phyloP scores from a whole-genome alignment of 768 basidiomycete species.

The Hericium alpestre region DNA sequence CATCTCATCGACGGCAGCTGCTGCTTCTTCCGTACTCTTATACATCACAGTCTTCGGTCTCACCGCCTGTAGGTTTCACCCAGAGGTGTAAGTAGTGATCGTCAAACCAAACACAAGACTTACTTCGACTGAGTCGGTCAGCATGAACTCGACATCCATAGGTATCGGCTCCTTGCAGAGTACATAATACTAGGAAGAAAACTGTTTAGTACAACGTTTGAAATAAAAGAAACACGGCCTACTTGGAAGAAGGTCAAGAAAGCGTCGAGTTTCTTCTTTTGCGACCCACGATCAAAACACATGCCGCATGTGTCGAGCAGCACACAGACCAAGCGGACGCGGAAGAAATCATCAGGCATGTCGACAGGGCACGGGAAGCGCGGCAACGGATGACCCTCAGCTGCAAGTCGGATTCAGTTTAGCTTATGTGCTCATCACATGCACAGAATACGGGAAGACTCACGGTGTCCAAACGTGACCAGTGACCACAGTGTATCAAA shows the following conservation, averaged over 20 bases:
- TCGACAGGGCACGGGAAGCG: slow-evolving; percentile 67
- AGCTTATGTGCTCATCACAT: not conserved
- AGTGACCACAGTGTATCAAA: slow-evolving; percentile 93
- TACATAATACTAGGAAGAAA: slow-evolving; percentile 54
- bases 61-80: slow-evolving; percentile 45
- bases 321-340: slow-evolving; percentile 82
- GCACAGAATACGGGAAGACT: slow-evolving; percentile 23
- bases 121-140: slow-evolving; percentile 89
- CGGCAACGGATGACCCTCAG: slow-evolving; percentile 82
- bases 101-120: slow-evolving; percentile 5
- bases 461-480: slow-evolving; percentile 92
- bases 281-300: slow-evolving; percentile 92
- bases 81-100: slow-evolving; percentile 1
- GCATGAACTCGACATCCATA: slow-evolving; percentile 98
- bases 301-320: slow-evolving; percentile 93
- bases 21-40: slow-evolving; percentile 80
- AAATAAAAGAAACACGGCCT: slow-evolving; percentile 4
- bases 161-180: slow-evolving; percentile 84
- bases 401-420: slow-evolving; percentile 28
- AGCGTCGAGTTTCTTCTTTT: slow-evolving; percentile 86
- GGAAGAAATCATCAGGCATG: slow-evolving; percentile 94
- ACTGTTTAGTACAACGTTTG: slow-evolving; percentile 3
- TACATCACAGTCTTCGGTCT: slow-evolving; percentile 65
- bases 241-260: slow-evolving; percentile 94
- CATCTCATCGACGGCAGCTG: slow-evolving; percentile 82